A percentile compares a stretch with the other conserved stretches of the same genome.
Conservation (phyloP, 257 asterid species). For the Primulina eburnea region DNA sequence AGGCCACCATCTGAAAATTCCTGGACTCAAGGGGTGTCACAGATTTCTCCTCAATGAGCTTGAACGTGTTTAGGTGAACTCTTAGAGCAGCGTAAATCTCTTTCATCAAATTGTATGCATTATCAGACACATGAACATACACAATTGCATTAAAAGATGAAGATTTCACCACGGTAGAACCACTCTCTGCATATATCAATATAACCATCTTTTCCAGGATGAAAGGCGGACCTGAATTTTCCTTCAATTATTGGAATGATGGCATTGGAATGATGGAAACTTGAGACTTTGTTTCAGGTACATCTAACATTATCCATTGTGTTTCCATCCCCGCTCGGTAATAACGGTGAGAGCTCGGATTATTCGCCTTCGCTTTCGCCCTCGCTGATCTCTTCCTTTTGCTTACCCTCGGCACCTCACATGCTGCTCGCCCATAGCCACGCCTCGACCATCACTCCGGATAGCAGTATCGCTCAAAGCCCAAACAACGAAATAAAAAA, state of each 20-base stretch:
- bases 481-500: too few relatives aligned
- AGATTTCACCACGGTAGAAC: constrained; percentile 37
- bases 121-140: constrained; percentile 34
- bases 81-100: constrained; percentile 32
- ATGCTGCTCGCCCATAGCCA: too few relatives aligned
- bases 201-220: constrained; percentile 31
- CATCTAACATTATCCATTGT: neutral
- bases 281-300: constrained; percentile 36
- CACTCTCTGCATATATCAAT: constrained; percentile 38
- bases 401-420: too few relatives aligned
- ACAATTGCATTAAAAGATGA: constrained; percentile 26
- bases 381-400: too few relatives aligned
- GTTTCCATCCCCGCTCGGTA: too few relatives aligned
- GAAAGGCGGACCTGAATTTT: constrained; percentile 37
- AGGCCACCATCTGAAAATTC: constrained; percentile 27
- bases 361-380: too few relatives aligned
- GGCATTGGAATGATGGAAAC: too few relatives aligned
- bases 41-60: constrained; percentile 38
- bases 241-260: constrained; percentile 40
- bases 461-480: too few relatives aligned
- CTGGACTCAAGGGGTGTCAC: constrained; percentile 33
- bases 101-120: constrained; percentile 38
- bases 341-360: too few relatives aligned
- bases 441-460: too few relatives aligned
- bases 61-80: constrained; percentile 37